Percentiles rank a stretch among this genome's conserved stretches.
Conservation (phyloP, 2,329 filamentous ascomycete genomes). For the Monilinia fructigena region DNA sequence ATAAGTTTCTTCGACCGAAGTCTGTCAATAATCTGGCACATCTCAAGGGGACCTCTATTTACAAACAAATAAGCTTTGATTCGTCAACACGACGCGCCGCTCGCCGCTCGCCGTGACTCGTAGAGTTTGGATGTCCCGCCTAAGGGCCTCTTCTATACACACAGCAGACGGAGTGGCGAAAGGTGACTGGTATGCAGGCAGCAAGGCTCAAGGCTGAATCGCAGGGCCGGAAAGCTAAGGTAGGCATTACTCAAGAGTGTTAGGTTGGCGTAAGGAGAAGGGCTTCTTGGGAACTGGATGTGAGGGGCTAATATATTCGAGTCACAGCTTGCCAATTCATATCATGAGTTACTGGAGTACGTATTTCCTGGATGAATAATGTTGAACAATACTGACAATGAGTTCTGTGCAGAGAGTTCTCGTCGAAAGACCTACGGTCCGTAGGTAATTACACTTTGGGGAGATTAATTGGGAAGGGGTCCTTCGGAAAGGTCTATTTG, state of each 20-base stretch:
- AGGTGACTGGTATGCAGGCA: slow-evolving; percentile 45
- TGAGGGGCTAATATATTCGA: slow-evolving; percentile 19
- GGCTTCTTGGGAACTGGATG: slow-evolving; percentile 34
- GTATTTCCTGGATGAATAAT: slow-evolving; percentile 39
- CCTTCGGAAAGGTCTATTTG: slow-evolving; percentile 97
- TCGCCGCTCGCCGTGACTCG: slow-evolving; percentile 9
- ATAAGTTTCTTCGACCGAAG: slow-evolving; percentile 7
- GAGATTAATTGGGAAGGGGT: slow-evolving; percentile 91
- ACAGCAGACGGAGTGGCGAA: slow-evolving; percentile 38
- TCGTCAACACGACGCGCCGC: slow-evolving; percentile 11
- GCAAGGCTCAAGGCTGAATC: slow-evolving; percentile 57
- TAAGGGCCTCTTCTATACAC: slow-evolving; percentile 31
- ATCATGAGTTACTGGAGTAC: slow-evolving; percentile 93
- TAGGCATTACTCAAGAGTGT: slow-evolving; percentile 28
- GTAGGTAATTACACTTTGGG: slow-evolving; percentile 96
- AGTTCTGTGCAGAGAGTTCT: slow-evolving; percentile 71
- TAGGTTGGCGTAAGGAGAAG: slow-evolving; percentile 23
- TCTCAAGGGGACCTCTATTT: background rate
- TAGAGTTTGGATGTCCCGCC: slow-evolving; percentile 24
- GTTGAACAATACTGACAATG: slow-evolving; percentile 32
- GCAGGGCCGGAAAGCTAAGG: slow-evolving; percentile 63
- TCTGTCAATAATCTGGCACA: background rate
- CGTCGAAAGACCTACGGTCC: slow-evolving; percentile 81
- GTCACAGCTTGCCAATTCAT: slow-evolving; percentile 88
- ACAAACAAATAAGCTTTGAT: slow-evolving; percentile 11